Evolutionary conservation across 1,284 basidiomycete genomes (phyloP).

Genomic region (Cryptococcus sp.): DNA sequence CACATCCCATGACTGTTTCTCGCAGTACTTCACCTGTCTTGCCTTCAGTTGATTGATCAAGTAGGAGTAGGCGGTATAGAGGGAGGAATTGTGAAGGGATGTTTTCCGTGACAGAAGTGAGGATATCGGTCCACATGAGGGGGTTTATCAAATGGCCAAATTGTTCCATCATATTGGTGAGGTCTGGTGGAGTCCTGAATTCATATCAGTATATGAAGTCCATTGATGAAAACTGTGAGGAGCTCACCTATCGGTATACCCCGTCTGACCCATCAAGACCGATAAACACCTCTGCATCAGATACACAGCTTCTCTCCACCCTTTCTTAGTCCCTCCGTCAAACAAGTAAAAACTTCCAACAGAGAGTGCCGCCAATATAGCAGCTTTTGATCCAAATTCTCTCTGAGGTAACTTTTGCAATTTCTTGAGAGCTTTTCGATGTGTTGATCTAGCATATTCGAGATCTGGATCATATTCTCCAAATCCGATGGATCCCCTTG

Average conservation of each 20-base stretch:
- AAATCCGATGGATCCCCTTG: too few species aligned
- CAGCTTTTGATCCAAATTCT: not conserved
- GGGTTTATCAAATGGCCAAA: not conserved
- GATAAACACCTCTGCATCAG: not conserved
- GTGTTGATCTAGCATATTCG: constrained; percentile 31
- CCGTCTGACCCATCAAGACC: not conserved
- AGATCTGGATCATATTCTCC: not conserved
- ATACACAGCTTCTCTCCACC: not conserved
- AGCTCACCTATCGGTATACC: not conserved
- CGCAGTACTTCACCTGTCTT: not conserved
- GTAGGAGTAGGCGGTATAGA: not conserved
- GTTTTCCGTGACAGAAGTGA: not conserved
- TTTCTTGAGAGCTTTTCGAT: constrained; percentile 22
- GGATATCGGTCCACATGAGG: not conserved
- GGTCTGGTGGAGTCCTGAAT: not conserved
- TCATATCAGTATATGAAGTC: too few species aligned
- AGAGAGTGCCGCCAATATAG: too few species aligned
- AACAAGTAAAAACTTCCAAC: not conserved
- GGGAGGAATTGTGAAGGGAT: not conserved
- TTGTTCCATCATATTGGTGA: not conserved
- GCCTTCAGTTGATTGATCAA: not conserved
- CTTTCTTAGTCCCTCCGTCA: not conserved
- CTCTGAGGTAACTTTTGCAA: not conserved
- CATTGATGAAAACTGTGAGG: too few species aligned
- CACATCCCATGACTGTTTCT: not conserved